Evolutionary conservation across 257 asterid genomes (phyloP), one percentile per base, ranked within the genome.

Genomic region (Coffea eugenioides): DNA sequence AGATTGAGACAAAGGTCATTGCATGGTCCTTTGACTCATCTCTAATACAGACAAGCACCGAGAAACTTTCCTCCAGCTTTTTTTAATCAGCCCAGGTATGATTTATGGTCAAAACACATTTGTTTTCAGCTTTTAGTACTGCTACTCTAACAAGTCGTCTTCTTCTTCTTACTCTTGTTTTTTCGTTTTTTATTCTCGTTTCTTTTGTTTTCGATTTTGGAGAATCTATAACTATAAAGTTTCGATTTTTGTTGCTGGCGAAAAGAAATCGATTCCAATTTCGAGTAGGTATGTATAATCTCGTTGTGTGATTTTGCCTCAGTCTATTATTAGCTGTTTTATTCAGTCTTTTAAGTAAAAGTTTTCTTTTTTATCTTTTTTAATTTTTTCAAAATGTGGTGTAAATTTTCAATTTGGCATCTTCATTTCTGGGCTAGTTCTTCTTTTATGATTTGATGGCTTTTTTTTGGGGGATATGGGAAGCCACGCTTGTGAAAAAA

Each of bases 271-370:
- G 5, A 31, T 73, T 9, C 23, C 27, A 80, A 66, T 80, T 69
- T 80, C 76, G 56, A 16, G 62, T 74, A 80, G 79, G 65, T 80
- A 23, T 15, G 36, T 67, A 27, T 31, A 65, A 27, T 59, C 67
- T 67, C 23, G 25, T 39, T n/a, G 6, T 13, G 27, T 54, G 48
- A 18, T 31, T 34, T 69, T 57, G 39, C n/a, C 16, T 74, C 31
- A 66, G 41, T 39, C 51, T 21, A 46, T 76, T 6, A 2, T 12
- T 76, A 5, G 39, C 61, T 14, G 46, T n/a, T 61, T 48, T 9
- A 48, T 9, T 48, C 21, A 49, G 43, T 39, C 43, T 80, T 21
- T 25, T 43, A 20, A 43, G 62, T 34, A 5, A 71, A 74, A 59
- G n/a, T 4, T 1, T 9, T 36, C 23, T 20, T 80, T 41, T 13